A percentile compares a stretch with the other conserved stretches of the same genome.
phyloP scores from a whole-genome alignment of 495 filamentous ascomycete genomes.

The Saxophila tyrrhenica region DNA sequence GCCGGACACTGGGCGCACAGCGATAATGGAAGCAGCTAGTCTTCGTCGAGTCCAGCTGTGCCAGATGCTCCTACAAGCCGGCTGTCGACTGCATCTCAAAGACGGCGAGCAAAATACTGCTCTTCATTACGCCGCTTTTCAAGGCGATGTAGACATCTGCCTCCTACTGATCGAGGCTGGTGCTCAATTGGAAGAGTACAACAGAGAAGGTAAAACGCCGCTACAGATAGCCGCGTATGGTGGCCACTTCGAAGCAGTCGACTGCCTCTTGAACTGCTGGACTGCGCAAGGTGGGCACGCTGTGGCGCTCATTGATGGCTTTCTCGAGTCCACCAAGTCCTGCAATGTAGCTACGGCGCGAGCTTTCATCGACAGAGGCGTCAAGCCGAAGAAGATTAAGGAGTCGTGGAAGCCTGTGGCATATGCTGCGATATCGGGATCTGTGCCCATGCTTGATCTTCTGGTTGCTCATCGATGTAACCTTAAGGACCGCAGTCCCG shows the following conservation, averaged over 20 bases:
- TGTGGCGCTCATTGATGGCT: background rate
- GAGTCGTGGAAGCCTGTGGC: slow-evolving; percentile 7
- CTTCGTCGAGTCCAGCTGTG: slow-evolving; percentile 3
- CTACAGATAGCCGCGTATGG: slow-evolving; percentile 10
- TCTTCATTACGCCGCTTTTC: slow-evolving; percentile 3
- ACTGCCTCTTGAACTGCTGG: slow-evolving; percentile 7
- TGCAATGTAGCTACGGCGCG: slow-evolving; percentile 10
- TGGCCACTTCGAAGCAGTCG: slow-evolving; percentile 12
- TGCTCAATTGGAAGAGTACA: slow-evolving; percentile 10
- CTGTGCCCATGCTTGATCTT: slow-evolving; percentile 15
- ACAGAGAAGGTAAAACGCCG: slow-evolving; percentile 7
- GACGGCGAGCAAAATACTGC: slow-evolving; percentile 10
- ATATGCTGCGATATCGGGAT: slow-evolving; percentile 14
- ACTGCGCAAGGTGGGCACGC: slow-evolving; percentile 3
- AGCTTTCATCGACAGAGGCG: slow-evolving; percentile 9
- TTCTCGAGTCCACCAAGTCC: slow-evolving; percentile 6
- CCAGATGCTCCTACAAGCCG: slow-evolving; percentile 5
- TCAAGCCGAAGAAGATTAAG: slow-evolving; percentile 17
- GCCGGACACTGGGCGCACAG: slow-evolving; percentile 1
- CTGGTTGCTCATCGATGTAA: slow-evolving; percentile 6
- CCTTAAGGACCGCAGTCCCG: slow-evolving; percentile 11
- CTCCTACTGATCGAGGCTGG: slow-evolving; percentile 11
- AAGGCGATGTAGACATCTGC: slow-evolving; percentile 12
- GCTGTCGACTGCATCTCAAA: slow-evolving; percentile 5
- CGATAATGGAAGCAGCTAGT: slow-evolving; percentile 11